Base-by-base conservation (phyloP, 2,329 filamentous ascomycete species). In the Colletotrichum musae region DNA sequence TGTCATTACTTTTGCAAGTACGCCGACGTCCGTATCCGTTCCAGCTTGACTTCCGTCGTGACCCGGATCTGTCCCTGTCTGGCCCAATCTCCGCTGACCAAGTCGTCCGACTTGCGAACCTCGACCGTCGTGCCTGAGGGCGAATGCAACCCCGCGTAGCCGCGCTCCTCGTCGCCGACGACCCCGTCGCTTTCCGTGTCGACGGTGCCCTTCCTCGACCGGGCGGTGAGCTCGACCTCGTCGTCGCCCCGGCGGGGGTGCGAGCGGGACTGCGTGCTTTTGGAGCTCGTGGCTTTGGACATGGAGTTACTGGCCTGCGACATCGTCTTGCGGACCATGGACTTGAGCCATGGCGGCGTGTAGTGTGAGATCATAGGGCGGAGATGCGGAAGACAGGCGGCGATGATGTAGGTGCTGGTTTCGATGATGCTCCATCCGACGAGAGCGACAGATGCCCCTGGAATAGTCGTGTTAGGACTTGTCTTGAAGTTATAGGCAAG, bases 311-410 rank as follows among this genome's bases (percentile, higher is more conserved):
- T 67, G 36, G 63, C 67, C 2, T 70, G 56, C 1, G 67, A 61
- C 5, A 70, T 10, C 10, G 67, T 70, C 62, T 61, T 70, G 57
- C 63, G 67, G 13, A 58, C 67, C 26, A 58, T 41, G 45, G 57
- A 53, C 63, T 70, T 70, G 26, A 70, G 62, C 67, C 67, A 70
- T 3, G 67, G 51, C 18, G 67, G 67, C 26, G 62, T 70, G 63
- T 70, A 70, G 57, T 70, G 53, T 10, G 67, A 70, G n/a, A 70
- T 70, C 67, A 70, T 70, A 1, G 75, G 74, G 6, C 65, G 58
- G 7, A 76, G 67, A 52, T 72, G 71, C 0, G 75, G 73, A 16
- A 76, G 57, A 52, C 75, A 76, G 32, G 72, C 72, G 13, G 75
- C 73, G 28, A 76, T 72, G 67, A 77, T 77, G 63, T 70, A 70